Conservation (phyloP, 768 basidiomycete genomes). For the Gautieria morchelliformis region DNA sequence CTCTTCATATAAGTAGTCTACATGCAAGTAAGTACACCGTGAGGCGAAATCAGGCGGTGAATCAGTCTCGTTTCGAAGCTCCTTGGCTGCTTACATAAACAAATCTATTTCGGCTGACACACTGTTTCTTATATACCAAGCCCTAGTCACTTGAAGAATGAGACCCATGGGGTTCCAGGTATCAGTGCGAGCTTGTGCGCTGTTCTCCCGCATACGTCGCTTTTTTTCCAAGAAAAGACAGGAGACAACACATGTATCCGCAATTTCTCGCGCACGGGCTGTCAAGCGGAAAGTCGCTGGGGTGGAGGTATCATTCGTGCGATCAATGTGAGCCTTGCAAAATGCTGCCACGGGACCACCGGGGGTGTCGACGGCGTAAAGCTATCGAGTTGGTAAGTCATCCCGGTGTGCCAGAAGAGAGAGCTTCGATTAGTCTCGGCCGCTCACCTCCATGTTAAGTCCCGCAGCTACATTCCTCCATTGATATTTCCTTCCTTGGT, state of each 20-base stretch:
- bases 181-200: constrained; percentile 16
- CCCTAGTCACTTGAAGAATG: too few species aligned
- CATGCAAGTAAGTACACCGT: too few species aligned
- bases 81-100: too few species aligned
- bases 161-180: neutral
- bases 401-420: neutral
- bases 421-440: neutral
- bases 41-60: too few species aligned
- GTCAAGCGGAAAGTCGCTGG: constrained; percentile 26
- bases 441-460: constrained; percentile 24
- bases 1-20: too few species aligned
- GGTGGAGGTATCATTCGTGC: constrained; percentile 14
- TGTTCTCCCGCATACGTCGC: constrained; percentile 23
- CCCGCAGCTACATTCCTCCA: constrained; percentile 34
- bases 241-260: constrained; percentile 29
- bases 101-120: too few species aligned
- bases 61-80: too few species aligned
- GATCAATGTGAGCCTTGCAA: constrained; percentile 20
- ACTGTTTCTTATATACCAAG: too few species aligned
- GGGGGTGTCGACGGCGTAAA: constrained; percentile 25
- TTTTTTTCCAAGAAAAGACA: constrained; percentile 35
- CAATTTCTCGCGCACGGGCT: constrained; percentile 25
- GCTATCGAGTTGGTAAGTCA: constrained; percentile 15
- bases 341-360: constrained; percentile 29
- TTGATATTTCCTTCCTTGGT: constrained; percentile 25